phyloP scores from a whole-genome alignment of 345 rosid genomes.

The Cardamine resedifolia region DNA sequence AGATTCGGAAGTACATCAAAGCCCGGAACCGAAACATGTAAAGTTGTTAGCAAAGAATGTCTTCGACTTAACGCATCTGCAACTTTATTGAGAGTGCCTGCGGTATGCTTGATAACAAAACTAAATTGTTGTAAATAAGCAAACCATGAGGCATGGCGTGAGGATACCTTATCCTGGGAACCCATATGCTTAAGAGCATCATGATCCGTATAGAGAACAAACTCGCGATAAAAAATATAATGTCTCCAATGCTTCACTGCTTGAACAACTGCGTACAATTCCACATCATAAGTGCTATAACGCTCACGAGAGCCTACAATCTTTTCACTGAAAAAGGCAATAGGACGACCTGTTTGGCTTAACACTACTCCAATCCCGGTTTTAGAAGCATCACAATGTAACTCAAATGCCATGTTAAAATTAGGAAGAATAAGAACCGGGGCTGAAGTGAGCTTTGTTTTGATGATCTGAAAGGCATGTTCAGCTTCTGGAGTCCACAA shows the following conservation, averaged over 20 bases:
- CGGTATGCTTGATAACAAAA: not conserved
- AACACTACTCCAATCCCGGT: not conserved
- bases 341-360: not conserved
- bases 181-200: not conserved
- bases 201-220: not conserved
- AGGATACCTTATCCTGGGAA: not conserved
- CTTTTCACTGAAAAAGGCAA: not conserved
- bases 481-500: not conserved
- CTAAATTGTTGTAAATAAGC: not conserved
- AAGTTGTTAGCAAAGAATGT: not conserved
- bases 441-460: not conserved
- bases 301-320: not conserved
- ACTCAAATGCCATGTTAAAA: not conserved
- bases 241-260: not conserved
- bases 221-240: not conserved
- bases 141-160: not conserved
- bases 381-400: not conserved
- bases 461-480: accelerated
- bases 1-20: not conserved
- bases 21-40: not conserved
- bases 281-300: not conserved
- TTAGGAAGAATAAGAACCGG: not conserved
- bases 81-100: not conserved
- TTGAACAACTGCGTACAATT: not conserved
- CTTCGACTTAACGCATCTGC: not conserved